Conservation (phyloP, 768 basidiomycete genomes). For the Psilocybe cubensis region DNA sequence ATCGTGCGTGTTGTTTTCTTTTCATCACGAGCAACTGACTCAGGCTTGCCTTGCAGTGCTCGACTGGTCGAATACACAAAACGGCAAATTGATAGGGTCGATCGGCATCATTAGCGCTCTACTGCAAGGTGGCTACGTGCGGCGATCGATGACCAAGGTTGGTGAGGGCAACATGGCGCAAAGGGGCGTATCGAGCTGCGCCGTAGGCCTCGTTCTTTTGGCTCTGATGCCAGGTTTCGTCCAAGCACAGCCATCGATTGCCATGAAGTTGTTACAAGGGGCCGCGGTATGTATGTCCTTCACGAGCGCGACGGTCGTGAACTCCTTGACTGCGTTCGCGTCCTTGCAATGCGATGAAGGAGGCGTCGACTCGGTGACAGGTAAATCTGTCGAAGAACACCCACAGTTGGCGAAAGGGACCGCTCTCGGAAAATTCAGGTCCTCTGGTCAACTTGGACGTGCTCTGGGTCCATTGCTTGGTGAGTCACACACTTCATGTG, state of each 20-base stretch:
- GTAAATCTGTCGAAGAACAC: constrained; percentile 57
- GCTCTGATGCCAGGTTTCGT: constrained; percentile 67
- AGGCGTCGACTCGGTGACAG: constrained; percentile 54
- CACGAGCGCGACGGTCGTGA: constrained; percentile 95
- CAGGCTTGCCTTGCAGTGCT: constrained; percentile 54
- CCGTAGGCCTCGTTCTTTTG: constrained; percentile 70
- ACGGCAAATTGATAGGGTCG: constrained; percentile 81
- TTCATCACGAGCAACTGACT: neutral
- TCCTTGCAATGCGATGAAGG: constrained; percentile 89
- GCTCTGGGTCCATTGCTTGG: constrained; percentile 93
- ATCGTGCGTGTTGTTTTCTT: constrained; percentile 53
- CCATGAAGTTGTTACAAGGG: constrained; percentile 59
- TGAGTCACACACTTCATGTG: constrained; percentile 31
- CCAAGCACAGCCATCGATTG: constrained; percentile 41
- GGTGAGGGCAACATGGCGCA: constrained; percentile 87
- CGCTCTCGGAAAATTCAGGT: constrained; percentile 85
- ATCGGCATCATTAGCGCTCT: constrained; percentile 92
- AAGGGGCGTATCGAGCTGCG: constrained; percentile 77
- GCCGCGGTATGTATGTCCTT: constrained; percentile 88
- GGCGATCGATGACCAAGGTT: constrained; percentile 71
- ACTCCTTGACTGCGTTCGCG: constrained; percentile 87
- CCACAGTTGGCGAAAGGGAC: constrained; percentile 81
- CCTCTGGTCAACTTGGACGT: constrained; percentile 92
- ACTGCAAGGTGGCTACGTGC: constrained; percentile 94
- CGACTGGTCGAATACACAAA: constrained; percentile 89